Conservation (phyloP, 371 early-diverging fungal genomes). For the Mycotypha africana region DNA sequence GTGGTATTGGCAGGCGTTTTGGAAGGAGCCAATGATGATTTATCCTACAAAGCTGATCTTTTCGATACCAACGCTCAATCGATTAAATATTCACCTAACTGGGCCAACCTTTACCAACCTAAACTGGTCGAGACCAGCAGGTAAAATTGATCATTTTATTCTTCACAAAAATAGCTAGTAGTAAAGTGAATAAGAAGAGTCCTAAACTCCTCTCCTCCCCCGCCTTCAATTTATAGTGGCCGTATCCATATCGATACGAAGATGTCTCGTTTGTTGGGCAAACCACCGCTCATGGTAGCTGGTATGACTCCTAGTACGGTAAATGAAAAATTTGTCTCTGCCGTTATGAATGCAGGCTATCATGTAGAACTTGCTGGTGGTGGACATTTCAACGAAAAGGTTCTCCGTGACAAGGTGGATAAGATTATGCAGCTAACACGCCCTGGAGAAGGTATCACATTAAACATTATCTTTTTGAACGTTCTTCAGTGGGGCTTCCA, state of each 20-base stretch:
- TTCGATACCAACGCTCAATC: conserved; percentile 69
- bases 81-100: conserved; percentile 76
- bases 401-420: conserved; percentile 73
- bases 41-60: conserved; percentile 73
- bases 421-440: conserved; percentile 65
- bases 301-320: conserved; percentile 88
- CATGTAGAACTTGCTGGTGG: conserved; percentile 92
- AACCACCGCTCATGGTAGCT: conserved; percentile 81
- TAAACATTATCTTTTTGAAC: conserved; percentile 88
- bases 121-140: conserved; percentile 44
- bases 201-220: not conserved
- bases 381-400: conserved; percentile 83
- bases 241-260: conserved; percentile 80
- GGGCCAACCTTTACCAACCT: conserved; percentile 83
- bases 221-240: conserved; percentile 36
- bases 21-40: conserved; percentile 53
- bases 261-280: conserved; percentile 77
- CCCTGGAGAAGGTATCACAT: conserved; percentile 79
- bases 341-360: conserved; percentile 88
- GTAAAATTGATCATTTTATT: conserved; percentile 7
- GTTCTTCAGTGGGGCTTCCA: conserved; percentile 92
- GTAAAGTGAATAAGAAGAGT: not conserved
- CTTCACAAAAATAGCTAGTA: not conserved
- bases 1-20: conserved; percentile 67
- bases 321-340: conserved; percentile 67